Evolutionary conservation across 192 early-diverging fungal species (phyloP).

Genomic region (Funneliformis geosporum): DNA sequence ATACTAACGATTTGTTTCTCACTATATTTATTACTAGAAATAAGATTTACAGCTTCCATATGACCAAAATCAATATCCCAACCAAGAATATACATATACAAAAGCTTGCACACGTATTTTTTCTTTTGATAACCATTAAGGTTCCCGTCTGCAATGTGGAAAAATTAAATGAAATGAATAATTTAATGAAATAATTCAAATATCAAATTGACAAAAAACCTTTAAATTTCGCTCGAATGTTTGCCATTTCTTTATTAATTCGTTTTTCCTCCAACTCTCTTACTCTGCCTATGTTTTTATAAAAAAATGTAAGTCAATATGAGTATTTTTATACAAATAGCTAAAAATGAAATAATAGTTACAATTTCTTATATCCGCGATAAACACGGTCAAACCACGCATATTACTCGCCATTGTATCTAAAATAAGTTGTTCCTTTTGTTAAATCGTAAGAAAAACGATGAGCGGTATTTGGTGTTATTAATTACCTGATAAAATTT

Average conservation of each 20-base stretch:
- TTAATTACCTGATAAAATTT: too few relatives aligned
- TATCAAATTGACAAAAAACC: constrained; percentile 51
- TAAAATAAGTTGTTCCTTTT: not conserved
- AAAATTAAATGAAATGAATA: not conserved
- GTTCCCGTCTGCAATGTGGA: constrained; percentile 63
- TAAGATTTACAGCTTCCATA: constrained; percentile 91
- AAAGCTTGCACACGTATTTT: constrained; percentile 98
- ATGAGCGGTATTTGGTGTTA: not conserved
- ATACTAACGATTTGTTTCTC: constrained; percentile 94
- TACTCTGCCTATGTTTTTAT: constrained; percentile 73
- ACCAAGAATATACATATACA: constrained; percentile 99
- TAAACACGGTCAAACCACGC: constrained; percentile 93
- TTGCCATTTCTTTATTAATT: constrained; percentile 99
- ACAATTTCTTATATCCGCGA: constrained; percentile 99
- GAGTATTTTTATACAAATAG: not conserved
- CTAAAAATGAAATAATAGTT: constrained; percentile 14
- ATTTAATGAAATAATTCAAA: not conserved
- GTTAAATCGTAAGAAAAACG: not conserved
- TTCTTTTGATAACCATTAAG: constrained; percentile 99
- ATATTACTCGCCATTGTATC: constrained; percentile 47
- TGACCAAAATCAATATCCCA: constrained; percentile 99
- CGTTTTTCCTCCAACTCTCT: constrained; percentile 97
- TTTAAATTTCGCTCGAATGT: constrained; percentile 98
- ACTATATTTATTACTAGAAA: constrained; percentile 87
- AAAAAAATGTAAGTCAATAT: not conserved